Evolutionary conservation across 2,329 filamentous ascomycete genomes (phyloP), one percentile per base, ranked within the genome.

Genomic region (Chaetomiaceae sp.): DNA sequence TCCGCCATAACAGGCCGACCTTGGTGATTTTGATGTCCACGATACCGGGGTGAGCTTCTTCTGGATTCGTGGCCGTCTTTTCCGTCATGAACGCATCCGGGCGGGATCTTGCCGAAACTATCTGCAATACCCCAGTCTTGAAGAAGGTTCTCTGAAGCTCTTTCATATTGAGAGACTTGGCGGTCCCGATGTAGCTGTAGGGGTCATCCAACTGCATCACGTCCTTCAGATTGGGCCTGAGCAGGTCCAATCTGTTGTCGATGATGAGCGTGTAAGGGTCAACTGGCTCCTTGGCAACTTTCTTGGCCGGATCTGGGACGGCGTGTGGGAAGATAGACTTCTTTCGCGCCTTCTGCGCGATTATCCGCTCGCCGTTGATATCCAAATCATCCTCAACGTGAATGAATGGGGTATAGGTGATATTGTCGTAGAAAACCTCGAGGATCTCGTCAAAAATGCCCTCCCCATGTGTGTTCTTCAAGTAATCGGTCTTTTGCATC

Each of bases 1-100:
- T 99, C 40, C 94, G 84, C 94, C 94, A 99, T 29, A 99, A 69
- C 1, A 96, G 74, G 4, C 94, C 94, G 45, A 99, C 91, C 69
- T 97, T 99, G 40, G 92, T 96, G 41, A 97, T 87, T 62, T 96
- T 96, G 66, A 99, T 95, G 69, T 97, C 92, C 10, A 99, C 92
- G 54, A 99, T 87, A 11, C 94, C 94, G 3, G 90, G 89, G 59
- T 94, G 89, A 1, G 90, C 89, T 57, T 94, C 90, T 23, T 89
- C 79, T 0, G 91, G 90, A 60, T 95, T 96, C 29, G 84, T 86
- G 37, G 88, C 84, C 11, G 89, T 91, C 62, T 89, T 85, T 58
- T 94, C 90, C 0, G 86, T 85, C 82, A 96, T 90, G 71, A 97
- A 99, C 1, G 94, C 94, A 67, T 96, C 92, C 0, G 94, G 94